Percentiles rank a stretch among this genome's conserved stretches.
Conservation (phyloP, 2,329 filamentous ascomycete species). For the Tolypocladium tundrense region DNA sequence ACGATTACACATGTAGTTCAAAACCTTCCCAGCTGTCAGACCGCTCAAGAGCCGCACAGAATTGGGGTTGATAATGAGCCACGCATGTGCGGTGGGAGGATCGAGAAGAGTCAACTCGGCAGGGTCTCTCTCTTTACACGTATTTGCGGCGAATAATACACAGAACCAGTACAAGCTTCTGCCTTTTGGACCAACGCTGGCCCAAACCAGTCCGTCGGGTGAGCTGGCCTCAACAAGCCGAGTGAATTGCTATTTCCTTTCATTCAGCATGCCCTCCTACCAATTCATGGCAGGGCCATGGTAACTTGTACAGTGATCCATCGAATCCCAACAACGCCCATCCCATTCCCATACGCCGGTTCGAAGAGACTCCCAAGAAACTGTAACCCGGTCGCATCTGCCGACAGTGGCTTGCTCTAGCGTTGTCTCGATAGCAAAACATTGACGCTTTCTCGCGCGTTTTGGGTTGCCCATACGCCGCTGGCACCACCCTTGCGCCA, state of each 20-base stretch:
- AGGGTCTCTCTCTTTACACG: neutral
- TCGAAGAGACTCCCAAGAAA: neutral
- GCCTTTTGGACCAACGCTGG: neutral
- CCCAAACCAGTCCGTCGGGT: neutral
- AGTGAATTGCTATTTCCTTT: neutral
- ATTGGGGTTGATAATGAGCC: neutral
- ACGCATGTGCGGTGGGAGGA: neutral
- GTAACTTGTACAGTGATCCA: neutral
- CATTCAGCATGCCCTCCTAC: neutral
- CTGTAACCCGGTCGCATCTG: neutral
- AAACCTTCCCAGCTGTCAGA: neutral
- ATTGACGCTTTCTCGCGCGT: conserved; percentile 53
- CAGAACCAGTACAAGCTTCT: neutral
- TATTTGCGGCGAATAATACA: neutral
- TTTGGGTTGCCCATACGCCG: conserved; percentile 47
- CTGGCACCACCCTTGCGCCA: conserved; percentile 53
- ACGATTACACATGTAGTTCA: neutral
- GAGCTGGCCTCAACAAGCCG: neutral
- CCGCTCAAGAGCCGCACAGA: neutral
- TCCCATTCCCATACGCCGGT: neutral
- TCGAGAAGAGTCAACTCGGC: neutral
- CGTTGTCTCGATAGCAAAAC: conserved; percentile 46
- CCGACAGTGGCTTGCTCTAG: conserved; percentile 6
- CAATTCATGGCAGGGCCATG: neutral
- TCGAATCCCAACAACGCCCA: neutral